Base-by-base conservation (phyloP, 192 early-diverging fungal species). In the Backusella liffmaniae region DNA sequence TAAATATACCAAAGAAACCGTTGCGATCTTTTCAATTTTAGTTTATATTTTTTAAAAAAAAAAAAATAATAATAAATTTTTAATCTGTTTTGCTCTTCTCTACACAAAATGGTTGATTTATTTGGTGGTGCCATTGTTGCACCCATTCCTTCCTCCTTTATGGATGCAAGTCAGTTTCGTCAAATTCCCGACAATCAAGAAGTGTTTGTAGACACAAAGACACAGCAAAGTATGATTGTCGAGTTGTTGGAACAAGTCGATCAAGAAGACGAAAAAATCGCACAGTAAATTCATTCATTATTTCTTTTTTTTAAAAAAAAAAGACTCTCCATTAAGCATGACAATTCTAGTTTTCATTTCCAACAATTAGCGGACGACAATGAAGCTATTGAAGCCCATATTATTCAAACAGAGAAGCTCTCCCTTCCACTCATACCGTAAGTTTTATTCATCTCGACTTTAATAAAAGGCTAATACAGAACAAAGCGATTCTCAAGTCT, bases 111-210 rank as follows among this genome's bases (percentile, higher is more conserved):
- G 53, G 21, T 56, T 0, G 53, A 2, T 56, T 74, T 81, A 32
- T 81, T 81, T 72, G 80, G 80, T 21, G 80, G 80, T 9, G 76
- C 76, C 12, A 74, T 81, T 29, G 44, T 39, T 49, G 65, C 76
- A 32, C 56, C 73, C 9, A 21, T 81, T 12, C 71, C 69, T 16
- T 13, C 32, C 16, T 75, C 72, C 0, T 81, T 71, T 70, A 26
- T 81, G 2, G 80, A 77, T 74, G 80, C 80, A 83, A 96, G 95
- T 76, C 69, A 87, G n/a, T 76, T 97, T 15, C 92, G 96, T 35
- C 79, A 93, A 56, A 88, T 98, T 0, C 96, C 96, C 0, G 92
- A 94, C 83, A 91, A 96, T 80, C 96, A 98, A 82, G 96, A 98
- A 77, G 96, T 97, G 6, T 98, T 94, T 82, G 90, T 92, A 8